Conservation (phyloP, 108 stramenopile species). For the Nannochloropsis gaditana region DNA sequence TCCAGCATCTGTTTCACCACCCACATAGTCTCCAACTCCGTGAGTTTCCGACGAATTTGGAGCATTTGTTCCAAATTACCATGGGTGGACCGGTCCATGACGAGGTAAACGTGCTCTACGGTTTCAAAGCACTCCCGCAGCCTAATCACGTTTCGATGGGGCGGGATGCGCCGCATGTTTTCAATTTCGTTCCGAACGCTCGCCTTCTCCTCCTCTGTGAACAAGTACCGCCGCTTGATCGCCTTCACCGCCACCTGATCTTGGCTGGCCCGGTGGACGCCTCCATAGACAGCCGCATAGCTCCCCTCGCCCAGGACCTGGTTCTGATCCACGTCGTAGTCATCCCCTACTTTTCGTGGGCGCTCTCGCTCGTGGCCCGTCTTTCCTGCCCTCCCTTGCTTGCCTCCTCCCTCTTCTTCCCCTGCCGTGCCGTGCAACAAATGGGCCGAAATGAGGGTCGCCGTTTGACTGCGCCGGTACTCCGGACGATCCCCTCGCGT, state of each 20-base stretch:
- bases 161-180: conserved; percentile 39
- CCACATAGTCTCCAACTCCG: conserved; percentile 45
- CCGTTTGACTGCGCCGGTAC: not conserved
- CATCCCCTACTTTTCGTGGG: not conserved
- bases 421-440: not conserved
- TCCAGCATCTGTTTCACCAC: conserved; percentile 40
- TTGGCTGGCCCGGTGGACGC: conserved; percentile 37
- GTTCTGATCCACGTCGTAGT: conserved; percentile 32
- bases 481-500: not conserved
- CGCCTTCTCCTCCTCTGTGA: conserved; percentile 35
- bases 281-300: conserved; percentile 34
- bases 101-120: conserved; percentile 33
- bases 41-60: conserved; percentile 35
- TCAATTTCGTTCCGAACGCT: conserved; percentile 41
- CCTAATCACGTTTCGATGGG: conserved; percentile 39
- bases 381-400: not conserved
- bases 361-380: not conserved
- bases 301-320: conserved; percentile 37
- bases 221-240: conserved; percentile 36
- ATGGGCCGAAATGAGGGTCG: too few species aligned
- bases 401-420: not conserved
- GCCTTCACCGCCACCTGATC: conserved; percentile 42
- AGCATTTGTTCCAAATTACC: conserved; percentile 46
- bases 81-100: conserved; percentile 36
- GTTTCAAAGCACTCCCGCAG: conserved; percentile 43